Percentiles rank a stretch among this genome's conserved stretches.
phyloP scores from a whole-genome alignment of 805 yeast genomes.

The Torulaspora delbrueckii region DNA sequence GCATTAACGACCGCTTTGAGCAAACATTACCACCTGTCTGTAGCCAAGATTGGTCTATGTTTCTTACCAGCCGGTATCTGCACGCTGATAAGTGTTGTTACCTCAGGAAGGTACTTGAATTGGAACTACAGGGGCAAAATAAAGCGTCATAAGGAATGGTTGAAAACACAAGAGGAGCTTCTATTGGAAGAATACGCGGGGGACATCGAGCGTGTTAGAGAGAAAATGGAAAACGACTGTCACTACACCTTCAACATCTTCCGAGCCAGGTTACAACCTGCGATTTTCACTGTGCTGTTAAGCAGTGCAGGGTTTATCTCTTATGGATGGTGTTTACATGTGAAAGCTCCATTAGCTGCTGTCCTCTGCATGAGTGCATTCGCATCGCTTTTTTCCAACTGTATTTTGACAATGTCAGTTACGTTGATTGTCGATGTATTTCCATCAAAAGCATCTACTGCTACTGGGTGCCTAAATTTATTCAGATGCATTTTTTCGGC shows the following conservation, averaged over 20 bases:
- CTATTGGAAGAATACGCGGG: slow-evolving; percentile 21
- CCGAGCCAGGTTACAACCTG: slow-evolving; percentile 49
- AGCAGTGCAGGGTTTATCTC: slow-evolving; percentile 41
- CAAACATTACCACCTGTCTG: slow-evolving; percentile 45
- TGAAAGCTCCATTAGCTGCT: slow-evolving; percentile 44
- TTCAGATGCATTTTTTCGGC: slow-evolving; percentile 73
- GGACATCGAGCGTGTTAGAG: slow-evolving; percentile 17
- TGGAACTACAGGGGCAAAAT: slow-evolving; percentile 33
- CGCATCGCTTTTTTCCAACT: slow-evolving; percentile 54
- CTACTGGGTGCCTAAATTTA: slow-evolving; percentile 67
- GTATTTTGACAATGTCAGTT: slow-evolving; percentile 52
- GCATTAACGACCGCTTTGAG: slow-evolving; percentile 55
- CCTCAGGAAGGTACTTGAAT: slow-evolving; percentile 55
- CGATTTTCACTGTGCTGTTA: slow-evolving; percentile 40
- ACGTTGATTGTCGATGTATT: slow-evolving; percentile 73
- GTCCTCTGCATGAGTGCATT: slow-evolving; percentile 56
- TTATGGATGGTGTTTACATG: slow-evolving; percentile 71
- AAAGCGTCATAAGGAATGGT: slow-evolving; percentile 22
- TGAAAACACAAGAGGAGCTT: slow-evolving; percentile 13
- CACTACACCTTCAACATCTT: slow-evolving; percentile 48
- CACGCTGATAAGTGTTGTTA: slow-evolving; percentile 55
- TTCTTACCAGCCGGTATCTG: slow-evolving; percentile 73
- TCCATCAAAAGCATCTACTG: slow-evolving; percentile 66
- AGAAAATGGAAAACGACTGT: slow-evolving; percentile 22
- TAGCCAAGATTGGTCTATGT: slow-evolving; percentile 60